A percentile compares a stretch with the other conserved stretches of the same genome.
Conservation (phyloP, 305 asterid species). For the Fraxinus floribunda region DNA sequence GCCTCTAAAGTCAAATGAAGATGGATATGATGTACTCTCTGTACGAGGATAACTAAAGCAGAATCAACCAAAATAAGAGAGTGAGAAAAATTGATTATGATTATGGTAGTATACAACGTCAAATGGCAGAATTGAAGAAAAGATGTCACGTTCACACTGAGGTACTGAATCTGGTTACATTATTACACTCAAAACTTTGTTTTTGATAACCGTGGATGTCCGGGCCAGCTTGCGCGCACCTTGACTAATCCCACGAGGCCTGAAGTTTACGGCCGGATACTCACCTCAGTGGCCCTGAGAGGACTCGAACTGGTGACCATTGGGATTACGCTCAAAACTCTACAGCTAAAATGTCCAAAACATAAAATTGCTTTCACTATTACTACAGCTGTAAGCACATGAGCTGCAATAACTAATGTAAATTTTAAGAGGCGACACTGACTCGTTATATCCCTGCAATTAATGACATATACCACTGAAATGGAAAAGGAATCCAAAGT, state of each 20-base stretch:
- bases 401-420: neutral
- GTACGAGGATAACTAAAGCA: constrained; percentile 81
- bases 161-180: constrained; percentile 3
- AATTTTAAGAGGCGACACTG: neutral
- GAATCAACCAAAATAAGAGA: constrained; percentile 24
- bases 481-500: neutral
- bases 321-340: neutral
- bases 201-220: too few species aligned
- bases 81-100: constrained; percentile 12
- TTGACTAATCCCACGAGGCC: too few species aligned
- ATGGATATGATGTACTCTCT: constrained; percentile 89
- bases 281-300: too few species aligned
- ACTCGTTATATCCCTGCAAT: neutral
- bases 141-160: constrained; percentile 13
- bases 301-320: too few species aligned
- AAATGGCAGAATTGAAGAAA: constrained; percentile 8
- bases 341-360: constrained; percentile 4
- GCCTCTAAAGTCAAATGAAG: constrained; percentile 83
- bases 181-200: neutral
- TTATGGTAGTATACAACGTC: constrained; percentile 3
- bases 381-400: neutral
- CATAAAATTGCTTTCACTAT: neutral
- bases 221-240: too few species aligned
- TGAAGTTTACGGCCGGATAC: too few species aligned
- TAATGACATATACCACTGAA: neutral